Base-by-base conservation (phyloP, 208 protist species). In the Trypanosoma rangeli region DNA sequence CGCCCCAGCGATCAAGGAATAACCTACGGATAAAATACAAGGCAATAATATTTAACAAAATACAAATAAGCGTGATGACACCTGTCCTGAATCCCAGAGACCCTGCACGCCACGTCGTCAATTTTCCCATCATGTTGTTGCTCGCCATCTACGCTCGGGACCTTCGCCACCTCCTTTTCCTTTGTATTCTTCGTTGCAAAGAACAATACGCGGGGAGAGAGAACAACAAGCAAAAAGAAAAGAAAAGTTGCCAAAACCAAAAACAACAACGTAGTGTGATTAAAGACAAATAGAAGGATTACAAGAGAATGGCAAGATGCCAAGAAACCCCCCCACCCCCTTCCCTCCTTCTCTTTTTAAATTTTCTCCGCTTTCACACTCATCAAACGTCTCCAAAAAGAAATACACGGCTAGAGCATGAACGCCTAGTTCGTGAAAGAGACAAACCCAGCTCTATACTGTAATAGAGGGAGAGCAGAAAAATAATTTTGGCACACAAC, bases 11-110 rank as follows among this genome's bases (percentile, higher is more conserved):
- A 12, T 5, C 26, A 20, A 46, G 24, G 57, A 53, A 31, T 20
- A 35, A 59, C 39, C 48, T 46, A 20, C 67, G 67, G 28, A 72
- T 0, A 13, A 64, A 16, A 35, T 65, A 72, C 16, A 64, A 8
- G n/a, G 42, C 22, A 15, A 72, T 7, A 24, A 64, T 18, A 57
- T 72, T 72, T 24, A 72, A 18, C 33, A 64, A 12, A 29, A 72
- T 31, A 26, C 37, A 28, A 29, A 72, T 18, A 57, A 72, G 44
- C 28, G 44, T 31, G 13, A 72, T 8, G n/a, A 72, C 46, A 24
- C 56, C 5, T 9, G 44, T 31, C 44, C 4, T 49, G 18, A 15
- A 22, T 22, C 37, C 26, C 16, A 33, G 8, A 16, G 20, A 29
- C 3, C 44, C 28, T 33, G 33, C 13, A 16, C 57, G 24, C 44